phyloP scores from a whole-genome alignment of 2,329 filamentous ascomycete genomes.

The Rhynchosporium graminicola region DNA sequence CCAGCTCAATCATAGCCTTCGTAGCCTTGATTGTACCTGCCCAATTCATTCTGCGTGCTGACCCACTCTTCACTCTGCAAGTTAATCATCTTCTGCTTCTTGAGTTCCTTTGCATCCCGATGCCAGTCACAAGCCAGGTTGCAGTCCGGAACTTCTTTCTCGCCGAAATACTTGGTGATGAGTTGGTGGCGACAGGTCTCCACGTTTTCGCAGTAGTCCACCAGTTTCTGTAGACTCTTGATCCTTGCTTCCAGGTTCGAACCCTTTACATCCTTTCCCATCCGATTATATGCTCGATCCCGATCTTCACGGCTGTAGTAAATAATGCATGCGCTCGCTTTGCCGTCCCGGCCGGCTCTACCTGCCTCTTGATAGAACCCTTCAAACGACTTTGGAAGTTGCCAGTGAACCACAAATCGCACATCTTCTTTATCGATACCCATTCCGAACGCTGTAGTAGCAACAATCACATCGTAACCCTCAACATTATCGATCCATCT shows the following conservation, averaged over 20 bases:
- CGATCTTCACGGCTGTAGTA: conserved; percentile 90
- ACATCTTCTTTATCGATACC: conserved; percentile 96
- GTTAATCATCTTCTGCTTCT: conserved; percentile 56
- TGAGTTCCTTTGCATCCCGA: conserved; percentile 63
- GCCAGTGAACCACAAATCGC: conserved; percentile 93
- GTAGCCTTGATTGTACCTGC: conserved; percentile 57
- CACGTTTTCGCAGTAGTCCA: conserved; percentile 80
- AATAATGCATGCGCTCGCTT: conserved; percentile 81
- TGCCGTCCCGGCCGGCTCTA: conserved; percentile 85
- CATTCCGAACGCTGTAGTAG: conserved; percentile 96
- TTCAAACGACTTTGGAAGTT: conserved; percentile 89
- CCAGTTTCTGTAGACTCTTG: conserved; percentile 66
- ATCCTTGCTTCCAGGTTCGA: conserved; percentile 53
- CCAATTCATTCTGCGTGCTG: conserved; percentile 61
- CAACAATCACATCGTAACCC: conserved; percentile 89
- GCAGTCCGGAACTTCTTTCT: conserved; percentile 58
- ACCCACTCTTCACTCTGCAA: conserved; percentile 63
- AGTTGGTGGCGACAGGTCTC: conserved; percentile 71
- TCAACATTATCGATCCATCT: conserved; percentile 72
- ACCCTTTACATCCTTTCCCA: conserved; percentile 48
- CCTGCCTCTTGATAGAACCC: conserved; percentile 96
- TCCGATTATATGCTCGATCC: conserved; percentile 65
- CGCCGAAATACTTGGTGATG: conserved; percentile 78
- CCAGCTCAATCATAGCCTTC: conserved; percentile 46
- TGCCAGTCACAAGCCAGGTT: conserved; percentile 79